phyloP scores from a whole-genome alignment of 2,329 filamentous ascomycete genomes.

The Fusarium sp. region DNA sequence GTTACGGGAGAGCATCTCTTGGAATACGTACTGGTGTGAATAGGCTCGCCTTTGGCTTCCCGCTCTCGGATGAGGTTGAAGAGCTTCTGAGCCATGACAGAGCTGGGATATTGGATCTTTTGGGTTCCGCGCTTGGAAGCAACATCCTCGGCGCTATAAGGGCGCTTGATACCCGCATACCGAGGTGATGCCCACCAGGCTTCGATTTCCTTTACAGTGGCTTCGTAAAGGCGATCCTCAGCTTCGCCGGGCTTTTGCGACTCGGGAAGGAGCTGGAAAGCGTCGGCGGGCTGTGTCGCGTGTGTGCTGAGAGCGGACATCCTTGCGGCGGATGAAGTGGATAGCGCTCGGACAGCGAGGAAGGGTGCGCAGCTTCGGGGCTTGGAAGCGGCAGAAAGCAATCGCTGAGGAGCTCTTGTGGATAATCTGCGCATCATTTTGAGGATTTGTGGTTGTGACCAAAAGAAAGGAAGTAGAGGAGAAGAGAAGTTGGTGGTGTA shows the following conservation, averaged over 20 bases:
- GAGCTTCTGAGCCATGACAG: slow-evolving; percentile 93
- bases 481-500: slow-evolving; percentile 5
- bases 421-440: slow-evolving; percentile 55
- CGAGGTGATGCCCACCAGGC: slow-evolving; percentile 91
- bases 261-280: slow-evolving; percentile 88
- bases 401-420: slow-evolving; percentile 51
- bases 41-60: slow-evolving; percentile 83
- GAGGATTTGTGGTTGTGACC: background rate
- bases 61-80: slow-evolving; percentile 90
- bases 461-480: background rate
- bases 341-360: slow-evolving; percentile 51
- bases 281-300: slow-evolving; percentile 70
- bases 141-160: slow-evolving; percentile 91
- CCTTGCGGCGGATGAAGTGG: slow-evolving; percentile 46
- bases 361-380: slow-evolving; percentile 38
- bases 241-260: slow-evolving; percentile 81
- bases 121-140: slow-evolving; percentile 93
- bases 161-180: slow-evolving; percentile 90
- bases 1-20: background rate
- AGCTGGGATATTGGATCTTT: slow-evolving; percentile 90
- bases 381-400: slow-evolving; percentile 39
- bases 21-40: slow-evolving; percentile 83
- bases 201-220: slow-evolving; percentile 87
- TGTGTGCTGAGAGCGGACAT: slow-evolving; percentile 54
- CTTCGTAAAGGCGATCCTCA: slow-evolving; percentile 88